phyloP scores from a whole-genome alignment of 805 yeast species.

The Candida ascalaphidarum region DNA sequence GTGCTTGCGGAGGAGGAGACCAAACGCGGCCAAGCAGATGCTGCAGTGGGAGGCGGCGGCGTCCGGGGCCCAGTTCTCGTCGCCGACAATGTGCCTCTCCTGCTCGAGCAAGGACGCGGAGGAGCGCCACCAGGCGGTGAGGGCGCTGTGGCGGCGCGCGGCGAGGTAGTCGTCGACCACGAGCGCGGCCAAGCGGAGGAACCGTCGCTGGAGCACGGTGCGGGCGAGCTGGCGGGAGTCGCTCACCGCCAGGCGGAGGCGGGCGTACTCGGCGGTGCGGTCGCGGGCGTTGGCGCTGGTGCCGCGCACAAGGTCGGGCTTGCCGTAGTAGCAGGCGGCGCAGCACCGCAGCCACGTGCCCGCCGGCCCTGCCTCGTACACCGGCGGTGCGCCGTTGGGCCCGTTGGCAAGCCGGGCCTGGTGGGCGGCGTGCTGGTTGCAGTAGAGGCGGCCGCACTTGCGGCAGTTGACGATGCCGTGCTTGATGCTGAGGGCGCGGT shows the following conservation, averaged over 20 bases:
- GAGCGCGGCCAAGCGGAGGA: slow-evolving; percentile 37
- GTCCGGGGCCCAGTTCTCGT: slow-evolving; percentile 58
- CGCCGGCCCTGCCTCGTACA: slow-evolving; percentile 14
- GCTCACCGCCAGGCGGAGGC: slow-evolving; percentile 29
- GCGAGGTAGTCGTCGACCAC: slow-evolving; percentile 1
- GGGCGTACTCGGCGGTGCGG: slow-evolving; percentile 32
- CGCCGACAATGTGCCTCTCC: slow-evolving; percentile 20
- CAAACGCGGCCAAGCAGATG: slow-evolving; percentile 53
- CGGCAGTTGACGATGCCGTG: slow-evolving; percentile 64
- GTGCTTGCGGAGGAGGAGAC: slow-evolving; percentile 60
- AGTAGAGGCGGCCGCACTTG: slow-evolving; percentile 65
- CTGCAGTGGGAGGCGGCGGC: slow-evolving; percentile 43
- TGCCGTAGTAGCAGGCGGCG: slow-evolving; percentile 43
- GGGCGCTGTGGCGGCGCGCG: no score
- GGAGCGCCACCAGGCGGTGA: no score
- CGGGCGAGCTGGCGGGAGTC: slow-evolving; percentile 45
- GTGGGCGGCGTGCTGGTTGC: slow-evolving; percentile 54
- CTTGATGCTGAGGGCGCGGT: slow-evolving; percentile 35
- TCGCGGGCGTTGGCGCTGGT: slow-evolving; percentile 28
- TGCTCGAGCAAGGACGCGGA: neutral
- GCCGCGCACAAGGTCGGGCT: slow-evolving; percentile 50
- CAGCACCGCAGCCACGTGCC: slow-evolving; percentile 76
- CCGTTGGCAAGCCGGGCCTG: slow-evolving; percentile 40
- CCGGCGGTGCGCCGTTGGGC: slow-evolving; percentile 34
- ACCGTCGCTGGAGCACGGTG: slow-evolving; percentile 51